Evolutionary conservation across 768 basidiomycete species (phyloP).

Genomic region (Termitomyces sp.): DNA sequence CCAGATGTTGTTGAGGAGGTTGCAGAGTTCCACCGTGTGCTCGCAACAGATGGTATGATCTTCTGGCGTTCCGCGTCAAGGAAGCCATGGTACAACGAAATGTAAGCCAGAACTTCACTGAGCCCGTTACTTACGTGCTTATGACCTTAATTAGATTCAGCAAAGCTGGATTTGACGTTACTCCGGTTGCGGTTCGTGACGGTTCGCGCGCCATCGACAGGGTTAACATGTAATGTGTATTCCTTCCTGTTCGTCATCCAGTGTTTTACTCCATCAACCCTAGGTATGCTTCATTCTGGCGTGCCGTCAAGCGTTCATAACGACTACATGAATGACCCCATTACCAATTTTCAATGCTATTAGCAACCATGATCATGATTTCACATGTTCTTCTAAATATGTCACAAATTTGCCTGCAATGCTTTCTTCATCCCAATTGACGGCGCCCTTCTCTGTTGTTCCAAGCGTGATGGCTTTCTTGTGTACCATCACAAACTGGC

Average conservation of each 20-base stretch:
- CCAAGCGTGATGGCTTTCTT: slow-evolving; percentile 87
- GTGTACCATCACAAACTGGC: slow-evolving; percentile 89
- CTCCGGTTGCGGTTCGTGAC: slow-evolving; percentile 47
- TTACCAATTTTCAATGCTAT: neutral
- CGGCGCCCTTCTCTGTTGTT: slow-evolving; percentile 68
- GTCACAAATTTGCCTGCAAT: slow-evolving; percentile 65
- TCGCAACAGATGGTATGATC: slow-evolving; percentile 56
- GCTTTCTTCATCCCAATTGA: slow-evolving; percentile 75
- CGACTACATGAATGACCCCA: neutral
- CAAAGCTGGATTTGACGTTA: slow-evolving; percentile 49
- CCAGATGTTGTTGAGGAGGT: slow-evolving; percentile 50
- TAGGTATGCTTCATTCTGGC: slow-evolving; percentile 36
- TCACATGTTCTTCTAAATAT: slow-evolving; percentile 71
- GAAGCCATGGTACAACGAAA: slow-evolving; percentile 61
- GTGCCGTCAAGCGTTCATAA: slow-evolving; percentile 20
- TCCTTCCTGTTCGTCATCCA: neutral
- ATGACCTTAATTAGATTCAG: slow-evolving; percentile 35
- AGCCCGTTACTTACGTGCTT: neutral
- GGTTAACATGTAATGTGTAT: slow-evolving; percentile 61
- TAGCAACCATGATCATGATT: slow-evolving; percentile 25
- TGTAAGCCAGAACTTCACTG: slow-evolving; percentile 21
- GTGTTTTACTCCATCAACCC: neutral
- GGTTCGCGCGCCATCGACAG: slow-evolving; percentile 54
- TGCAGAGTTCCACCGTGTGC: slow-evolving; percentile 48
- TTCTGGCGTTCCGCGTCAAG: slow-evolving; percentile 66